phyloP scores from a whole-genome alignment of 257 asterid genomes.

The Capsicum rhomboideum region DNA sequence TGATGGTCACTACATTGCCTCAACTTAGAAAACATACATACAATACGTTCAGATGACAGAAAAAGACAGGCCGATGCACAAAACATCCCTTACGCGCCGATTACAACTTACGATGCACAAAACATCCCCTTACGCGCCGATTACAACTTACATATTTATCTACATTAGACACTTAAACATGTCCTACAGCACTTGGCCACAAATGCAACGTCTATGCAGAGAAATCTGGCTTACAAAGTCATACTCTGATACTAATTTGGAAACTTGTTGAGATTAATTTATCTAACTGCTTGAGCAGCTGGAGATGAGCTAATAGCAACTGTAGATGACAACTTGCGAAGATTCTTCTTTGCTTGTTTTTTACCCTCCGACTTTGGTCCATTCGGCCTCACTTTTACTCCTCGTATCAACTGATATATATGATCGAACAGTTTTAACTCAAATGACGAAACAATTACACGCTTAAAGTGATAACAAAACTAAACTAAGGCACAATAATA shows the following conservation, averaged over 20 bases:
- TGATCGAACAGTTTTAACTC: background rate
- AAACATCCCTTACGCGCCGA: background rate
- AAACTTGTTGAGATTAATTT: background rate
- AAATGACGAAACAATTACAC: background rate
- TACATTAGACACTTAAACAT: no score
- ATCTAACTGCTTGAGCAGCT: conserved; percentile 15
- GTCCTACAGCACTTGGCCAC: background rate
- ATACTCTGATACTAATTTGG: background rate
- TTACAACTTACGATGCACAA: background rate
- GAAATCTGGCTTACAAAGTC: background rate
- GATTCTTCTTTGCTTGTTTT: conserved; percentile 57
- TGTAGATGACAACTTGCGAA: conserved; percentile 29
- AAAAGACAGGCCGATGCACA: background rate
- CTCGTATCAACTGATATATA: conserved; percentile 12
- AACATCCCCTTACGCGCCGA: background rate
- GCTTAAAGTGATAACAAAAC: background rate
- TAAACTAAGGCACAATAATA: background rate
- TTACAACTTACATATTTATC: background rate
- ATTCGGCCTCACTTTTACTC: conserved; percentile 16
- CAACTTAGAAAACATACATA: background rate
- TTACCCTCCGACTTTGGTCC: conserved; percentile 35
- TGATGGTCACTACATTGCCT: background rate
- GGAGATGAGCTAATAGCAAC: conserved; percentile 28
- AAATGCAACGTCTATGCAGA: background rate
- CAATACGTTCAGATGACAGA: background rate